Conservation (phyloP, 2,329 filamentous ascomycete species). For the Exophiala aquamarina region DNA sequence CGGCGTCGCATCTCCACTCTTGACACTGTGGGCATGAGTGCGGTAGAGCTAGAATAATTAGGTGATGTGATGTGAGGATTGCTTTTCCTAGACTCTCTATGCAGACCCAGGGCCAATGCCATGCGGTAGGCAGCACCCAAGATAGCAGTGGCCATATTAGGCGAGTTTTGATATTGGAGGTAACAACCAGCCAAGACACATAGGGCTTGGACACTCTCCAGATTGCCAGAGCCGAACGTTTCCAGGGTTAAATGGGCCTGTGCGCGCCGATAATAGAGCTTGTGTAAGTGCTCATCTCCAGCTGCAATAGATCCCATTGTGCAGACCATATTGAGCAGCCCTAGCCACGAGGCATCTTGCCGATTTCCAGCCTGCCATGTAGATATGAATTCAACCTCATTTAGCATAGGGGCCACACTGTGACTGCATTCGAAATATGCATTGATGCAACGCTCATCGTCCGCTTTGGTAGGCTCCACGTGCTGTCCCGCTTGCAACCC, state of each 20-base stretch:
- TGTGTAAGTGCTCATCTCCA: slow-evolving; percentile 18
- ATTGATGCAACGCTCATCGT: slow-evolving; percentile 12
- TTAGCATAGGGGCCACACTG: slow-evolving; percentile 24
- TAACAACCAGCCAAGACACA: slow-evolving; percentile 27
- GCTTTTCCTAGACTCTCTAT: slow-evolving; percentile 13
- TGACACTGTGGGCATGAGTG: no score
- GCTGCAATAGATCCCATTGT: slow-evolving; percentile 26
- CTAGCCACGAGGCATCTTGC: slow-evolving; percentile 26
- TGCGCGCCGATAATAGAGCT: slow-evolving; percentile 23
- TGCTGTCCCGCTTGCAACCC: no score
- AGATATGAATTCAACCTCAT: slow-evolving; percentile 24
- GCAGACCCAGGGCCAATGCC: slow-evolving; percentile 24
- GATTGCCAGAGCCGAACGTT: slow-evolving; percentile 21
- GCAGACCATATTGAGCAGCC: slow-evolving; percentile 29
- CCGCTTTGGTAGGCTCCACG: no score
- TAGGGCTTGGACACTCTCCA: slow-evolving; percentile 26
- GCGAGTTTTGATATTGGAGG: slow-evolving; percentile 26
- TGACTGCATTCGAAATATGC: slow-evolving; percentile 26
- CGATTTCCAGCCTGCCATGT: slow-evolving; percentile 12
- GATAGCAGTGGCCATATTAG: slow-evolving; percentile 27
- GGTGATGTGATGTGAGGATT: background rate
- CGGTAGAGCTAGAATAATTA: no score
- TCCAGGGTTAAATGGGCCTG: slow-evolving; percentile 24
- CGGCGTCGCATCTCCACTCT: slow-evolving; percentile 15
- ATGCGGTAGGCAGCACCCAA: slow-evolving; percentile 27